A percentile compares a stretch with the other conserved stretches of the same genome.
phyloP scores from a whole-genome alignment of 371 early-diverging fungal genomes.

The Circinella minor region DNA sequence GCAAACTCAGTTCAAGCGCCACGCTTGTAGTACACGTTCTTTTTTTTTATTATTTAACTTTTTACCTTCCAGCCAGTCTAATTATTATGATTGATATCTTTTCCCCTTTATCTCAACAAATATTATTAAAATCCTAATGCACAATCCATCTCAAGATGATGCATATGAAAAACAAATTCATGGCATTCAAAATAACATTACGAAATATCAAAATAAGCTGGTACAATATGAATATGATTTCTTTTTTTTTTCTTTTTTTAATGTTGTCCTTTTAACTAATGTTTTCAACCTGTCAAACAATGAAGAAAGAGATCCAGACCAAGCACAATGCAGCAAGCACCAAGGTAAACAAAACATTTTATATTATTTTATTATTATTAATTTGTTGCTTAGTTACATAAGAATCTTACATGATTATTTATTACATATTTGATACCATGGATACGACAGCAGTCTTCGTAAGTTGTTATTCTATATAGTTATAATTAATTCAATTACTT shows the following conservation, averaged over 20 bases:
- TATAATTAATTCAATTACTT: too few relatives aligned
- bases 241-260: not conserved
- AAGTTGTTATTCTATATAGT: not conserved
- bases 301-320: constrained; percentile 4
- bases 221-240: constrained; percentile 1
- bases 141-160: constrained; percentile 16
- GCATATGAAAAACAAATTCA: constrained; percentile 17
- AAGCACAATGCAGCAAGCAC: not conserved
- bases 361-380: too few relatives aligned
- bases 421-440: too few relatives aligned
- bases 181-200: constrained; percentile 20
- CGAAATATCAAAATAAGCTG: constrained; percentile 12
- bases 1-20: not conserved
- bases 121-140: not conserved
- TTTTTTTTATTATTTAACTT: not conserved
- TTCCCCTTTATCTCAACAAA: not conserved
- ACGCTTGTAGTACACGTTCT: not conserved
- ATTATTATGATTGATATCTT: not conserved
- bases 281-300: not conserved
- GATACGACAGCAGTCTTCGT: not conserved
- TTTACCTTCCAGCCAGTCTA: too few relatives aligned
- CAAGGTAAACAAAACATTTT: not conserved
- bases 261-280: not conserved
- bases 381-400: not conserved
- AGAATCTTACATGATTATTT: not conserved